Conservation (phyloP, 2,329 filamentous ascomycete genomes). For the Paecilomyces sp. region DNA sequence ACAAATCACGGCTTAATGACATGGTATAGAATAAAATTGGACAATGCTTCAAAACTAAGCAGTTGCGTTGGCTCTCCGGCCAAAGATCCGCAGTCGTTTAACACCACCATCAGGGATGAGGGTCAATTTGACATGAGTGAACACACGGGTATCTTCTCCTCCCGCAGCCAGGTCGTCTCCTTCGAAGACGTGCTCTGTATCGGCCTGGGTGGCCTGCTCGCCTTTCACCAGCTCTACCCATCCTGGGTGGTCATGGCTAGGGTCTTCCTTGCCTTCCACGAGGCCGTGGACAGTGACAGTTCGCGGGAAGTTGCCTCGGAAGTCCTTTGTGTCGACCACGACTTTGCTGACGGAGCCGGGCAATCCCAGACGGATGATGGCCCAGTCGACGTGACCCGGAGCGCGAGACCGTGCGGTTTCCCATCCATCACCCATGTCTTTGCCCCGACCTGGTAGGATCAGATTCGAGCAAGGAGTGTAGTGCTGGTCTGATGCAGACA, state of each 20-base stretch:
- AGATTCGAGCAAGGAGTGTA: slow-evolving; percentile 34
- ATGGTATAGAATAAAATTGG: background rate
- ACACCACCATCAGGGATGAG: slow-evolving; percentile 93
- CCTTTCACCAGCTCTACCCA: slow-evolving; percentile 32
- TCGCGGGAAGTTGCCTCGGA: slow-evolving; percentile 38
- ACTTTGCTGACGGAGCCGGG: slow-evolving; percentile 30
- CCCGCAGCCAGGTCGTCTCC: slow-evolving; percentile 46
- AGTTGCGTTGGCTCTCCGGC: slow-evolving; percentile 40
- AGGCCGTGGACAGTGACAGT: slow-evolving; percentile 33
- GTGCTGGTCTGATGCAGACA: slow-evolving; percentile 35
- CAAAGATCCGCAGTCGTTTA: slow-evolving; percentile 75
- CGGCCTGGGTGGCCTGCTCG: slow-evolving; percentile 30
- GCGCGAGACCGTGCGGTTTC: slow-evolving; percentile 34
- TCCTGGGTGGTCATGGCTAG: slow-evolving; percentile 23
- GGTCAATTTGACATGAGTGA: slow-evolving; percentile 81
- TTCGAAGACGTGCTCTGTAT: slow-evolving; percentile 35
- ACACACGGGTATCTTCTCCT: slow-evolving; percentile 59
- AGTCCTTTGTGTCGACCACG: slow-evolving; percentile 39
- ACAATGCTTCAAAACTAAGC: background rate
- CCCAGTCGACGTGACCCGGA: slow-evolving; percentile 37
- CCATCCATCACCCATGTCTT: slow-evolving; percentile 41
- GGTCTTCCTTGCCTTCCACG: slow-evolving; percentile 18
- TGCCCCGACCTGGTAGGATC: slow-evolving; percentile 35
- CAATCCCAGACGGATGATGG: slow-evolving; percentile 31
- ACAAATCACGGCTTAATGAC: too few relatives aligned